Evolutionary conservation across 1,284 basidiomycete genomes (phyloP), one percentile per base, ranked within the genome.

Genomic region (Agroathelia rolfsii): DNA sequence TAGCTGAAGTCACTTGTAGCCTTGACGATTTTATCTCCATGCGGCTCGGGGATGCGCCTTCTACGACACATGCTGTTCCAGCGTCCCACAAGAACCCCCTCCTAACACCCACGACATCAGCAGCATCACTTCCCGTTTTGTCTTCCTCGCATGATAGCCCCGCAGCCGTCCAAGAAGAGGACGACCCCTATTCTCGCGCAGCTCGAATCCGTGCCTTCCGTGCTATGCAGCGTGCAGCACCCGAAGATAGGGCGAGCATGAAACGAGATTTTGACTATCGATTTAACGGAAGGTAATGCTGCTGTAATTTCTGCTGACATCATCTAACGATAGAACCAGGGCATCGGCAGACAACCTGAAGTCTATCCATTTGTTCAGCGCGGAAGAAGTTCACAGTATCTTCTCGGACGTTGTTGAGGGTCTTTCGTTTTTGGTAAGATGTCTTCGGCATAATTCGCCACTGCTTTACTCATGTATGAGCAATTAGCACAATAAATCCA

Each of bases 1-100:
- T n/a, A n/a, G n/a, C n/a, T n/a, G n/a, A n/a, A n/a, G n/a, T n/a
- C 15, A 18, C 29, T 13, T 21, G 17, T 34, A 76, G 73, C 48
- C 66, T 93, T 24, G 88, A 93, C 48, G 82, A 87, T 49, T 81
- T 85, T 51, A 87, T 93, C 42, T 72, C 84, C 37, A 66, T 73
- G 10, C 81, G 88, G 7, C 62, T 79, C 2, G 79, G 81, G 9
- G n/a, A n/a, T n/a, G n/a, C n/a, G n/a, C 64, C 64, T 8, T 51
- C 62, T 25, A 54, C 61, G 1, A 54, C 56, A 10, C n/a, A n/a
- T n/a, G n/a, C n/a, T n/a, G n/a, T n/a, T n/a, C n/a, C n/a, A n/a
- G 56, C 71, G 36, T 56, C 63, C 16, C 66, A 71, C 42, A 58
- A 72, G 46, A 59, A 64, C 32, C 62, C 61, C 7, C 44, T 51